These are phyloP conservation scores for Plasmodium sp. DNA, from an alignment of 169 alveolate genomes.

Conservation along the genomic window DNA sequence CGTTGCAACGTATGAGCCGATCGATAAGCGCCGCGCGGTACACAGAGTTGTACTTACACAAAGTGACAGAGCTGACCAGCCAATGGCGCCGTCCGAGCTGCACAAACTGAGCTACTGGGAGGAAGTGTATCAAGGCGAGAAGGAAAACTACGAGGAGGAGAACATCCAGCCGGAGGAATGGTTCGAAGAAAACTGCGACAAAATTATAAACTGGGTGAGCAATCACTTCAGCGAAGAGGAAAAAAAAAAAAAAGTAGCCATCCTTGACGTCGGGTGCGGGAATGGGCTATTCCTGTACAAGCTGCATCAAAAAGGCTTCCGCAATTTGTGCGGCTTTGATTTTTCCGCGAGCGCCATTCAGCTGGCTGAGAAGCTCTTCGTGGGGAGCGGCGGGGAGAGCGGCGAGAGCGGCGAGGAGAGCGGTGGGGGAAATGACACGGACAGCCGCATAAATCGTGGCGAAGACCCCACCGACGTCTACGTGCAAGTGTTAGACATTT, in stretches of 20 bases:
- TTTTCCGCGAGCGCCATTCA: conserved; percentile 78
- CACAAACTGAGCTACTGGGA: conserved; percentile 73
- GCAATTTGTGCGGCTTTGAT: conserved; percentile 78
- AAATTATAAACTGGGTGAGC: conserved; percentile 50
- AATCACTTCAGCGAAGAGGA: conserved; percentile 15
- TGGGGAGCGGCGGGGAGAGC: background rate
- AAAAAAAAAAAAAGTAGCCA: conserved; percentile 9
- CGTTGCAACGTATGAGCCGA: background rate
- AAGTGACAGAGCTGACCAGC: background rate
- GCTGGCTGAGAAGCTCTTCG: conserved; percentile 70
- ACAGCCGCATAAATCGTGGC: background rate
- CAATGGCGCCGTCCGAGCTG: conserved; percentile 19
- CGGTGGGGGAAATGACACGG: background rate
- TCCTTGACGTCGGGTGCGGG: conserved; percentile 84
- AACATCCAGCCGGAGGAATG: conserved; percentile 66
- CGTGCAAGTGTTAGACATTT: conserved; percentile 72
- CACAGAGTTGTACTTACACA: background rate
- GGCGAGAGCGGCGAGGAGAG: background rate
- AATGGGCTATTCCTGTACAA: conserved; percentile 78
- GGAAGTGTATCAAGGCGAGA: conserved; percentile 49
- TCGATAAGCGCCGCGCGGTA: background rate
- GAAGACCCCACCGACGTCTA: conserved; percentile 18
- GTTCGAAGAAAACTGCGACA: conserved; percentile 73
- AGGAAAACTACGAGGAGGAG: conserved; percentile 55
- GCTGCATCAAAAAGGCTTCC: conserved; percentile 57